Evolutionary conservation across 768 basidiomycete genomes (phyloP), one percentile per base, ranked within the genome.

Genomic region (Amanita thiersii): DNA sequence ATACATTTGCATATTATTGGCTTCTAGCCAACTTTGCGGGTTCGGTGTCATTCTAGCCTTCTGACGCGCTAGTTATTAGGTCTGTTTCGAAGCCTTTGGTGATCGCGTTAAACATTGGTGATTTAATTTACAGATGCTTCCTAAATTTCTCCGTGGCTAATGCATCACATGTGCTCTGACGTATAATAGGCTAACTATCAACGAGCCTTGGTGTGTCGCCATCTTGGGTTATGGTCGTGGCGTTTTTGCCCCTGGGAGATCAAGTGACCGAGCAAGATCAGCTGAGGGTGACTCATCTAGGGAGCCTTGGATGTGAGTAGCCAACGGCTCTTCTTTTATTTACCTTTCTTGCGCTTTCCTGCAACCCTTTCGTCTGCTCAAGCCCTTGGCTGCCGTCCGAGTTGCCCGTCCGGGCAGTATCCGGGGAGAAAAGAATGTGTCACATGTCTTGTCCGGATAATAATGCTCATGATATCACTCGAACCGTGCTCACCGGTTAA

Each of bases 61-160:
- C n/a, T n/a, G n/a, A n/a, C n/a, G 35, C 17, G 44, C 28, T 30
- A 47, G 46, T 39, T 48, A 38, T 37, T 47, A 79, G 76, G 63
- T 84, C 34, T 84, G 83, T 61, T 88, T 88, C 57, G 69, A 79
- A 50, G 63, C 72, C 10, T 87, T 83, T 53, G 85, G 85, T 15
- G 79, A 82, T 57, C 72, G 81, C 45, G 84, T 87, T 50, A 79
- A 83, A 59, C 64, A 82, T 56, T 86, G 83, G 85, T 77, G 50
- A 30, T 58, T 37, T 37, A 9, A 14, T 23, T 30, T 37, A n/a
- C 47, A 37, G n/a, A 17, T 24, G 35, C 24, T n/a, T n/a, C n/a
- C n/a, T n/a, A n/a, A n/a, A n/a, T n/a, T n/a, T n/a, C n/a, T n/a
- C n/a, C n/a, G n/a, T n/a, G n/a, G n/a, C n/a, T n/a, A 17, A 31